These are phyloP conservation scores for Gracilaria vermiculophylla DNA, from an alignment of 23 red algal species.

Conservation along the genomic window DNA sequence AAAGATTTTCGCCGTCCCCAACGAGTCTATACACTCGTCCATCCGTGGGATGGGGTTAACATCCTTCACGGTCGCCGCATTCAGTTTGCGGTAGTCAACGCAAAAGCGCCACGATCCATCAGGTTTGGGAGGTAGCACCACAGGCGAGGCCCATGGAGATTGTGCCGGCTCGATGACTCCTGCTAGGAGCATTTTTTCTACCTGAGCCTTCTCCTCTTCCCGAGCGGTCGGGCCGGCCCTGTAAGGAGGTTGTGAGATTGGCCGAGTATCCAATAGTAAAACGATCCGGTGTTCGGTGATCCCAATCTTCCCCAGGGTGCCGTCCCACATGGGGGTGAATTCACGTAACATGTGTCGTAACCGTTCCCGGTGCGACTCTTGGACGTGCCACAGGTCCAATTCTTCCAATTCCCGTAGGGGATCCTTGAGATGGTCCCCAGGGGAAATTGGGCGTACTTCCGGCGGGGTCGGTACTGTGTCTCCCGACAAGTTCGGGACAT, in stretches of 20 bases:
- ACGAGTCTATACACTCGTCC: no score
- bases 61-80: constrained; percentile 14
- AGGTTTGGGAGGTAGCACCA: constrained; percentile 19
- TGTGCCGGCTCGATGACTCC: not conserved
- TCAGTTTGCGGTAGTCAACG: constrained; percentile 36
- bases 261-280: not conserved
- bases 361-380: no score
- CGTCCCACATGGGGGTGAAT: no score
- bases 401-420: no score
- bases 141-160: constrained; percentile 1
- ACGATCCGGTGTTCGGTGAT: not conserved
- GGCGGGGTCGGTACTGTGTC: no score
- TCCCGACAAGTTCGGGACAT: no score
- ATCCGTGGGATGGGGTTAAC: constrained; percentile 39
- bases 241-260: not conserved
- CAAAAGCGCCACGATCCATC: constrained; percentile 29
- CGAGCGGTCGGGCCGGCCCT: not conserved
- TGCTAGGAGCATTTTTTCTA: not conserved
- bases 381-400: no score
- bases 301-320: not conserved
- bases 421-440: no score
- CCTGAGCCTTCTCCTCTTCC: not conserved
- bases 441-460: no score
- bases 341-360: no score
- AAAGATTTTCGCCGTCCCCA: no score